Percentiles rank a stretch among this genome's conserved stretches.
Conservation (phyloP, 768 basidiomycete genomes). For the Kwoniella dendrophila region DNA sequence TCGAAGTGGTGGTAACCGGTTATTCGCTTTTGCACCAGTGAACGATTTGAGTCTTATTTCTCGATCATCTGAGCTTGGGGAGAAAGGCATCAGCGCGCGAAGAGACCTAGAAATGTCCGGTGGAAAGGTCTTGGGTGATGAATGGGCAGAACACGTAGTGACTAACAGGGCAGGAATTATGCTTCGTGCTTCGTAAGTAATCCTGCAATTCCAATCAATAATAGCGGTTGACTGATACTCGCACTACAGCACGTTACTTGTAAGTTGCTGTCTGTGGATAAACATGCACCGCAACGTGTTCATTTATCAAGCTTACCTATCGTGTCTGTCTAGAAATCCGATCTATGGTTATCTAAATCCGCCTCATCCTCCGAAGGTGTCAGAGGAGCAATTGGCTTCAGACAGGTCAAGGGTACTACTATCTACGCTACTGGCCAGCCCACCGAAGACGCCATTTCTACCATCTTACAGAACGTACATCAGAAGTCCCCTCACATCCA, state of each 20-base stretch:
- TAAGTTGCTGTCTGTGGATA: constrained; percentile 7
- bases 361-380: constrained; percentile 60
- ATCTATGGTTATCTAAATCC: constrained; percentile 71
- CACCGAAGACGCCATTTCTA: constrained; percentile 79
- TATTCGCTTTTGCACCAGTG: constrained; percentile 89
- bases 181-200: constrained; percentile 74
- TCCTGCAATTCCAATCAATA: neutral
- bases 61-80: constrained; percentile 38
- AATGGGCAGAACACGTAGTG: constrained; percentile 92
- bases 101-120: constrained; percentile 71
- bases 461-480: constrained; percentile 70
- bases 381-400: constrained; percentile 93
- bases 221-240: neutral
- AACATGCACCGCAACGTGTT: neutral
- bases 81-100: constrained; percentile 55
- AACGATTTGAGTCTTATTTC: constrained; percentile 71
- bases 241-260: constrained; percentile 6
- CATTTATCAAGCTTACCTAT: neutral
- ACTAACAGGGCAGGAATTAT: constrained; percentile 94
- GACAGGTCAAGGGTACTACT: constrained; percentile 74
- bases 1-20: constrained; percentile 73
- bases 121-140: constrained; percentile 86
- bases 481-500: constrained; percentile 64
- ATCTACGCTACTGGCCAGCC: constrained; percentile 95
- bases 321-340: constrained; percentile 68